Evolutionary conservation across 2,329 filamentous ascomycete genomes (phyloP).

Genomic region (Aspergillus sp.): DNA sequence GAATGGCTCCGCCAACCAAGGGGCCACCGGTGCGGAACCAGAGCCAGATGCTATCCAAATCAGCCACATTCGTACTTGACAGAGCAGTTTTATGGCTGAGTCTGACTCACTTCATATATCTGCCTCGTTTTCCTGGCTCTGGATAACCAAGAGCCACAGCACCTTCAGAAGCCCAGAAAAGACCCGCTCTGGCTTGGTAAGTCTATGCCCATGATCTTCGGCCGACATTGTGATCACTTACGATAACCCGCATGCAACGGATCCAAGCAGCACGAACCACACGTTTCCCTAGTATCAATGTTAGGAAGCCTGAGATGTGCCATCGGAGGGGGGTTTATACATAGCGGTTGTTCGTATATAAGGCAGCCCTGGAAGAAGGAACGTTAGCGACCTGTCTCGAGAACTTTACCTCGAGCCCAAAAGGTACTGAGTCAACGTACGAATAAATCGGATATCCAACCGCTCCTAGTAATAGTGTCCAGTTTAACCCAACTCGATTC

Average conservation of each 20-base stretch:
- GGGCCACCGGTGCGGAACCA: constrained; percentile 54
- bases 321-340: constrained; percentile 6
- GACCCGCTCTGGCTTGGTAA: constrained; percentile 35
- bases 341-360: constrained; percentile 45
- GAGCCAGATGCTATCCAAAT: constrained; percentile 39
- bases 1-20: constrained; percentile 49
- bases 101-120: constrained; percentile 42
- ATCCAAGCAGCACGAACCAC: constrained; percentile 53
- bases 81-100: no score
- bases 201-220: background rate
- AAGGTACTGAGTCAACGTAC: constrained; percentile 8
- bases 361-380: constrained; percentile 32
- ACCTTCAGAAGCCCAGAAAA: constrained; percentile 54
- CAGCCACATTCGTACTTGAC: background rate
- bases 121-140: constrained; percentile 48
- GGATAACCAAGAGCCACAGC: constrained; percentile 52
- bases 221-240: constrained; percentile 10
- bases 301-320: constrained; percentile 1
- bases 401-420: background rate
- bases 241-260: constrained; percentile 49
- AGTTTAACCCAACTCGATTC: constrained; percentile 50
- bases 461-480: constrained; percentile 44
- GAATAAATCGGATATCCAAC: constrained; percentile 51
- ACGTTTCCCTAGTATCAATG: constrained; percentile 42
- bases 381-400: background rate